Evolutionary conservation across 2,329 filamentous ascomycete species (phyloP), one percentile per base, ranked within the genome.

Genomic region (Alternaria gansuensis): DNA sequence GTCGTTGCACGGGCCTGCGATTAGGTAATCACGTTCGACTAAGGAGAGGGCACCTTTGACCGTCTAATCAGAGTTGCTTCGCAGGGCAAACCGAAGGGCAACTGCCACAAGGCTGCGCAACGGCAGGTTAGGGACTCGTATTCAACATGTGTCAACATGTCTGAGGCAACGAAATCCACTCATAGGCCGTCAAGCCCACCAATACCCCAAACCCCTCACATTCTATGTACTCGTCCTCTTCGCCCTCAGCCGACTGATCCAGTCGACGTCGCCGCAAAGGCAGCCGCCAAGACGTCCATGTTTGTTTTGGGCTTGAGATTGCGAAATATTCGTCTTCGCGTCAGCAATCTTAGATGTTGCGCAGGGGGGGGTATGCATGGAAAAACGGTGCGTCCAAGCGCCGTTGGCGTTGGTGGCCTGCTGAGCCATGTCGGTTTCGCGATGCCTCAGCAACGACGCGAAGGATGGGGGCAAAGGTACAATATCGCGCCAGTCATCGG

Each of bases 251-350:
- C 48, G 57, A 59, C 63, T 53, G 11, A 41, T 54, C 23, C 33
- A 23, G 50, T 53, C 29, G 40, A 36, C 34, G 44, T 48, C 44
- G 13, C 33, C 43, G 17, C 31, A 23, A 31, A 51, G 56, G 54
- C 28, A 54, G 36, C 24, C 34, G 66, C 71, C 70, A 73, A 73
- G 68, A 46, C 26, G 0, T 1, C 23, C 39, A 29, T 43, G 48
- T 71, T 67, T 63, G 29, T 60, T 67, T 71, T 59, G 56, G 62
- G 70, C 54, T 21, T 57, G 45, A 68, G 64, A 71, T 56, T 60
- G 71, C 68, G 71, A 71, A 54, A 29, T 41, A 31, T 44, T 40
- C 11, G 58, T 44, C 36, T 55, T 53, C 41, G 54, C 51, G 26
- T 36, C 31, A 54, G 66, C 58, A 72, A 73, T 72, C 59, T 72